phyloP scores from a whole-genome alignment of 495 filamentous ascomycete species.

The Annulohypoxylon moriforme region DNA sequence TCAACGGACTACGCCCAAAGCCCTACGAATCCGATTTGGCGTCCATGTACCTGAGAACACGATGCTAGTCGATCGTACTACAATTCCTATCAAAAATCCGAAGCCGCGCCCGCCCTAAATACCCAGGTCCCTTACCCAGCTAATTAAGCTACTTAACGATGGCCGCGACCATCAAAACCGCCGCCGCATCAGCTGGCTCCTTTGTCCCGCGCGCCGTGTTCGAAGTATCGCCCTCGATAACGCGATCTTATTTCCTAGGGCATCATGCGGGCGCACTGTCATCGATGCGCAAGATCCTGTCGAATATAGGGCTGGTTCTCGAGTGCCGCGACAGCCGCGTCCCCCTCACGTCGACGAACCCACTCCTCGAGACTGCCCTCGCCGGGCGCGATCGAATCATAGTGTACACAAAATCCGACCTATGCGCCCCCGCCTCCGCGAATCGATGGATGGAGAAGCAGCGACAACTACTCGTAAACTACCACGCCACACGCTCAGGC shows the following conservation, averaged over 20 bases:
- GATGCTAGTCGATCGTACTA: slow-evolving; percentile 5
- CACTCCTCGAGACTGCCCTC: slow-evolving; percentile 84
- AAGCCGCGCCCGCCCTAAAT: slow-evolving; percentile 3
- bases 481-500: slow-evolving; percentile 53
- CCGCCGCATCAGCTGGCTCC: slow-evolving; percentile 33
- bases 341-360: slow-evolving; percentile 88
- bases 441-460: slow-evolving; percentile 28
- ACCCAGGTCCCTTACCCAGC: not conserved
- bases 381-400: slow-evolving; percentile 75
- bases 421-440: slow-evolving; percentile 59
- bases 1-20: slow-evolving; percentile 12
- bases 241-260: slow-evolving; percentile 95
- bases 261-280: slow-evolving; percentile 87
- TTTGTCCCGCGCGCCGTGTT: slow-evolving; percentile 83
- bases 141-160: not conserved
- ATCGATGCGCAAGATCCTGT: slow-evolving; percentile 86
- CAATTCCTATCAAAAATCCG: not conserved
- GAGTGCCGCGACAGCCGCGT: slow-evolving; percentile 96
- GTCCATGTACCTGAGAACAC: not conserved
- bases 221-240: slow-evolving; percentile 70
- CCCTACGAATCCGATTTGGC: not conserved
- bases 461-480: slow-evolving; percentile 32
- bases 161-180: slow-evolving; percentile 36
- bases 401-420: slow-evolving; percentile 91
- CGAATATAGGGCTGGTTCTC: slow-evolving; percentile 85